Evolutionary conservation across 2,329 filamentous ascomycete species (phyloP), one percentile per base, ranked within the genome.

Genomic region (Gyromitra esculenta): DNA sequence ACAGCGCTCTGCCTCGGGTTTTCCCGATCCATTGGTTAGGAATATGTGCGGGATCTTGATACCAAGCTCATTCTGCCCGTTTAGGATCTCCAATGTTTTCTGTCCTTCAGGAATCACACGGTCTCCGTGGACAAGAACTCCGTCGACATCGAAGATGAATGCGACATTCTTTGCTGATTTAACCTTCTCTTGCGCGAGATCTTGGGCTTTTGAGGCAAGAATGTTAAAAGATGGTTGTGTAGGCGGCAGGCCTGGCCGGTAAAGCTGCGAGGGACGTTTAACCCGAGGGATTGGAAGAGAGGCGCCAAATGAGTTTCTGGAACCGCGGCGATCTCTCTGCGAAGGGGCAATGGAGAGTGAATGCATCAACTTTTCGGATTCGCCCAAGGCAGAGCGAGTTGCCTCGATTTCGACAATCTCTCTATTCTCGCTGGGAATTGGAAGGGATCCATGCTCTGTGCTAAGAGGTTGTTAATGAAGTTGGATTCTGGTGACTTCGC

Each of bases 61-160:
- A 11, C 78, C 78, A 15, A 79, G 64, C 60, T 79, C 75, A 15
- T 79, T 79, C 52, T 77, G 60, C 62, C 90, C 91, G 83, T 92
- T 92, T 65, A 92, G 86, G 83, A 92, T 91, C 82, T 91, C 88
- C 50, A 92, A 87, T 13, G 88, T 89, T 74, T 88, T 87, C 81
- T 88, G 86, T 77, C 89, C 90, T 84, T 92, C 88, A 54, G 89
- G 89, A 78, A 92, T 92, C 75, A 91, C 84, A 74, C 90, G 86
- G 84, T 91, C 90, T 81, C 90, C 90, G 83, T 92, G 91, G 73
- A 92, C 91, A 31, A 93, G 86, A 75, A 93, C 91, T 85, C 91
- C 91, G 81, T 93, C 89, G 78, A 91, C 90, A 83, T 94, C 92
- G 79, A 94, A 94, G 81, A 90, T 91, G 79, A 94, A 94, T 5